These are phyloP conservation scores for Coniochaeta sp. DNA, from an alignment of 2,329 filamentous ascomycete genomes.

Conservation along the genomic window DNA sequence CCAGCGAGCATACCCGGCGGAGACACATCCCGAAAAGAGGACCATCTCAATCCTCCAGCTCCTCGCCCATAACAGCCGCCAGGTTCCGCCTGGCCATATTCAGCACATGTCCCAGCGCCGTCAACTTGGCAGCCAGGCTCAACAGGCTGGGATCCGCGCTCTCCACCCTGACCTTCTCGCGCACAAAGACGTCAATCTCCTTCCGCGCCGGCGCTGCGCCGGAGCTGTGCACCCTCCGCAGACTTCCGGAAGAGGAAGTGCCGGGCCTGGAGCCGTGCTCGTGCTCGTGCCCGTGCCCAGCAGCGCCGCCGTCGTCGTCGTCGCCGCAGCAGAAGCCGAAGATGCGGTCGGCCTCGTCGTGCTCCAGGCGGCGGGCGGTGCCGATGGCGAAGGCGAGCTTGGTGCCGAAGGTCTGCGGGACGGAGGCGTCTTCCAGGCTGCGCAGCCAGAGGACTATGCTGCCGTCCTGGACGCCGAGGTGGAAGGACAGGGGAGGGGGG, in stretches of 20 bases:
- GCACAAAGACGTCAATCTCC: constrained; percentile 69
- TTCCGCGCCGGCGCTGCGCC: constrained; percentile 30
- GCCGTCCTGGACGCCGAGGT: constrained; percentile 63
- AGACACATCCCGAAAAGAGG: too few species aligned
- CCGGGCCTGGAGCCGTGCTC: constrained; percentile 3
- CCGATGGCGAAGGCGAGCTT: constrained; percentile 66
- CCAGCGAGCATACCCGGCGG: background rate
- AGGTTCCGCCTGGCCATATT: constrained; percentile 63
- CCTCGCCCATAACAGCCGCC: constrained; percentile 67
- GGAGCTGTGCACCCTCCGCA: constrained; percentile 2
- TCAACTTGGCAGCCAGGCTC: constrained; percentile 75
- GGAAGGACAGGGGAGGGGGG: constrained; percentile 63
- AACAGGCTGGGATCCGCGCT: constrained; percentile 83
- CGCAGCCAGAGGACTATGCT: constrained; percentile 63
- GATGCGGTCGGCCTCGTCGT: constrained; percentile 72
- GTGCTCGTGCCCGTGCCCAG: constrained; percentile 1
- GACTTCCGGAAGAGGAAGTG: background rate
- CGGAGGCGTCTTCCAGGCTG: constrained; percentile 59
- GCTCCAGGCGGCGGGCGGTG: constrained; percentile 54
- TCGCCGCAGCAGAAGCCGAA: constrained; percentile 52
- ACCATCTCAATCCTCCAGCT: constrained; percentile 29
- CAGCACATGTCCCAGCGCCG: constrained; percentile 67
- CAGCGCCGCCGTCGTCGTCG: constrained; percentile 7
- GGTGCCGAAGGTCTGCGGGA: constrained; percentile 52
- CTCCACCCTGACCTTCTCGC: constrained; percentile 84